These are phyloP conservation scores for Dendrobium huoshanense DNA, from an alignment of 106 monocot genomes.

Conservation along the genomic window DNA sequence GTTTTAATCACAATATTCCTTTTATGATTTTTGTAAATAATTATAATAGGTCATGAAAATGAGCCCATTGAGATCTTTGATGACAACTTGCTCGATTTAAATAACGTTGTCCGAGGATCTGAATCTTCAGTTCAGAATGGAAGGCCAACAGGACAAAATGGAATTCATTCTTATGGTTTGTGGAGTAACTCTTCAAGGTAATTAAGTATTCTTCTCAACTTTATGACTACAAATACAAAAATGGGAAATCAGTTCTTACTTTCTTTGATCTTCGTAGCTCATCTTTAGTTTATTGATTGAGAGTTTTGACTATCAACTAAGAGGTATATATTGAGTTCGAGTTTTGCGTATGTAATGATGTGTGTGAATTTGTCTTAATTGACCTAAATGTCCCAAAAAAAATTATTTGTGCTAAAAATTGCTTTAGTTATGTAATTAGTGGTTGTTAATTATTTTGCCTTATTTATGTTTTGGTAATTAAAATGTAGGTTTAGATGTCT, in stretches of 20 bases:
- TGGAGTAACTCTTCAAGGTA: constrained; percentile 39
- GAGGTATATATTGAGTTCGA: too few species aligned
- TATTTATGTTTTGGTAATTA: too few species aligned
- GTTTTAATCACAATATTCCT: not conserved
- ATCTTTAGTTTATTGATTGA: too few species aligned
- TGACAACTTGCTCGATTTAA: constrained; percentile 39
- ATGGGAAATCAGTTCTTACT: not conserved
- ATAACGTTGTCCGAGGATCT: constrained; percentile 13
- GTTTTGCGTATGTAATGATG: too few species aligned
- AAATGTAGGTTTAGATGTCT: too few species aligned
- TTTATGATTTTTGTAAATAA: not conserved
- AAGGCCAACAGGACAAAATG: not conserved
- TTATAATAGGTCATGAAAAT: not conserved
- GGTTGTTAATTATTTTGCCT: too few species aligned
- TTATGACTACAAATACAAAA: not conserved
- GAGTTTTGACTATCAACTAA: too few species aligned
- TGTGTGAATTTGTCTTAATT: too few species aligned
- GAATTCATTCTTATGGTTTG: constrained; percentile 11
- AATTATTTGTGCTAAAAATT: not conserved
- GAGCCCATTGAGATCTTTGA: constrained; percentile 35
- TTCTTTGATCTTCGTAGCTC: too few species aligned
- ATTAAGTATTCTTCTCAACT: not conserved
- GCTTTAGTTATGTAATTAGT: not conserved
- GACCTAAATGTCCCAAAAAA: too few species aligned
- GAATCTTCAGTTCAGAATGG: constrained; percentile 14